Evolutionary conservation across 805 yeast genomes (phyloP).

Genomic region (Saccharomycodes ludwigii): DNA sequence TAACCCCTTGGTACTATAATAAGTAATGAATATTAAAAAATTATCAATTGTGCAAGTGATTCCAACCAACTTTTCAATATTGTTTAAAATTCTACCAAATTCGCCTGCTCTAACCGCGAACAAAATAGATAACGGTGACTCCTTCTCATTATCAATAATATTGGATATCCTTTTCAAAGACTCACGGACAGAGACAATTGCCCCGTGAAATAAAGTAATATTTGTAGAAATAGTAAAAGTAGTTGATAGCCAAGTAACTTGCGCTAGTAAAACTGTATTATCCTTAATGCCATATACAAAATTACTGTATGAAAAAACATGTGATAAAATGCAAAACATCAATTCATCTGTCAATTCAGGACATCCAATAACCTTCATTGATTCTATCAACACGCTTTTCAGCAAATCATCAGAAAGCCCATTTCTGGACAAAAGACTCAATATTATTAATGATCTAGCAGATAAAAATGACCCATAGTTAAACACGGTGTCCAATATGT

Average conservation of each 20-base stretch:
- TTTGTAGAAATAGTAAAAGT: slow-evolving; percentile 22
- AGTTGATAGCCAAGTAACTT: slow-evolving; percentile 28
- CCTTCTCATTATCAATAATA: slow-evolving; percentile 14
- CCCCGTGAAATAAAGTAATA: slow-evolving; percentile 28
- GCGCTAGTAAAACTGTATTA: slow-evolving; percentile 18
- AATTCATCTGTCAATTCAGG: slow-evolving; percentile 22
- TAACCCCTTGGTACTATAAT: slow-evolving; percentile 42
- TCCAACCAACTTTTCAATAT: slow-evolving; percentile 31
- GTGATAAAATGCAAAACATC: slow-evolving; percentile 23
- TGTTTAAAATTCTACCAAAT: slow-evolving; percentile 30
- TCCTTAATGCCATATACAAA: slow-evolving; percentile 27
- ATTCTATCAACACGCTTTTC: slow-evolving; percentile 17
- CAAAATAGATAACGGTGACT: slow-evolving; percentile 19
- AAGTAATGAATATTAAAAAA: slow-evolving; percentile 39
- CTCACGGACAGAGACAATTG: slow-evolving; percentile 26
- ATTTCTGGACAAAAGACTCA: slow-evolving; percentile 53
- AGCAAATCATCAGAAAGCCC: slow-evolving; percentile 51
- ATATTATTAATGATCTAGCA: slow-evolving; percentile 51
- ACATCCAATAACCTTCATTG: slow-evolving; percentile 24
- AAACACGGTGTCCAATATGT: slow-evolving; percentile 51
- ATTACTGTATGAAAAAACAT: slow-evolving; percentile 28
- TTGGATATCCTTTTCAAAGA: slow-evolving; percentile 23
- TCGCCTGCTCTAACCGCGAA: slow-evolving; percentile 19
- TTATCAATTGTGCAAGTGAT: slow-evolving; percentile 30
- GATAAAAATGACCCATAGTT: slow-evolving; percentile 45